Base-by-base conservation (phyloP, 2,329 filamentous ascomycete genomes). In the Arthroderma sp. region DNA sequence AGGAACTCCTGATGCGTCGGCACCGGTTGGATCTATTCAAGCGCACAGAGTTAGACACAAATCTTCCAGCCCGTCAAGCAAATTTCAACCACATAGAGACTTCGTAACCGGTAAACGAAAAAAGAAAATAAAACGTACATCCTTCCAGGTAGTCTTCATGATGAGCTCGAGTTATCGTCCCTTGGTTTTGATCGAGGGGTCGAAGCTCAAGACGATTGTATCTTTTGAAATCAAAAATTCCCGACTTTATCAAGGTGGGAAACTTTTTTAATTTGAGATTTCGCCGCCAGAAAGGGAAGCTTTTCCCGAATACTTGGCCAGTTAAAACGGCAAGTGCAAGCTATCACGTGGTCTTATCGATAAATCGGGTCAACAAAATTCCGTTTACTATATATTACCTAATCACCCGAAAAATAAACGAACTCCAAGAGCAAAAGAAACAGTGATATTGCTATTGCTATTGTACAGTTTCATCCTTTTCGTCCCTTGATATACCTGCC, bases 1-100 rank as follows among this genome's bases (percentile, higher is more conserved):
- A 98, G 81, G 70, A 98, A 97, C 76, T 98, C 93, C 78, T 94
- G 86, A 72, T 86, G 86, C 67, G 88, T 94, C 59, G 91, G 91
- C 64, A 95, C 88, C 63, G 89, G 88, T 62, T 87, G 85, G 66
- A 94, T 94, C 70, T 75, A 71, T 85, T 85, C 82, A 82, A 85
- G 57, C 11, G 33, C 47, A 25, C 35, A 31, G 21, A 15, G 39
- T 58, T 53, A 58, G 44, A 57, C 23, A 19, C 25, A 13, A 7
- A 8, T n/a, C 9, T 33, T 33, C 28, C 15, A 35, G 49, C 47
- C 25, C 25, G n/a, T 25, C 11, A 28, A 13, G 41, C 11, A 6
- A 54, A 7, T n/a, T 47, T 17, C 23, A 65, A 64, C 67, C 25
- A 33, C 47, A 9, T 25, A n/a, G 28, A 62, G 70, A 73, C n/a